These are phyloP conservation scores for Ramularia endophylla DNA, from an alignment of 2,329 filamentous ascomycete species.

Conservation along the genomic window DNA sequence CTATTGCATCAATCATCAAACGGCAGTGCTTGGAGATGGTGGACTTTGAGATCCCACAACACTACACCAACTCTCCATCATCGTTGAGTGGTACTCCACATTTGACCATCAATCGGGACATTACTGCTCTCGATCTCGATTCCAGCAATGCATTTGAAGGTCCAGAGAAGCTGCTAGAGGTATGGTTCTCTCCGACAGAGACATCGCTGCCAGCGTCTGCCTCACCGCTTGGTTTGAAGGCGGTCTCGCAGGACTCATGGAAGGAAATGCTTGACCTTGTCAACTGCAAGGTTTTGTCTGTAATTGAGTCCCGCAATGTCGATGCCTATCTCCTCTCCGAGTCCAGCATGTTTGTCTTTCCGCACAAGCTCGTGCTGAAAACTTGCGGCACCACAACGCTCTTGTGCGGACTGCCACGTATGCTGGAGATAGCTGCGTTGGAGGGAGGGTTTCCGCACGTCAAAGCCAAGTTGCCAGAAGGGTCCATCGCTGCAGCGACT, in stretches of 20 bases:
- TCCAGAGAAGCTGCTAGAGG: constrained; percentile 95
- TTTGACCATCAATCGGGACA: constrained; percentile 94
- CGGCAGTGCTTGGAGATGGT: constrained; percentile 62
- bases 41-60: constrained; percentile 69
- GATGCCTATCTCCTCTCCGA: constrained; percentile 97
- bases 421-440: constrained; percentile 84
- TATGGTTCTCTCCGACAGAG: constrained; percentile 89
- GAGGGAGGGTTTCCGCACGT: constrained; percentile 85
- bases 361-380: constrained; percentile 99
- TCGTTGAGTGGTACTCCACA: constrained; percentile 73
- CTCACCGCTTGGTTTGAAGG: constrained; percentile 74
- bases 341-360: constrained; percentile 99
- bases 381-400: constrained; percentile 97
- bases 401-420: constrained; percentile 78
- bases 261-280: constrained; percentile 96
- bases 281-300: constrained; percentile 96
- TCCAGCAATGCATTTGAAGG: constrained; percentile 96
- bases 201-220: constrained; percentile 64
- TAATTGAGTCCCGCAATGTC: constrained; percentile 86
- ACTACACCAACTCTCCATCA: constrained; percentile 73
- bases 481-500: constrained; percentile 69
- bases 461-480: constrained; percentile 59
- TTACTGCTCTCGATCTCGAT: constrained; percentile 77
- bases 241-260: constrained; percentile 78
- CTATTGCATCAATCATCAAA: neutral